Evolutionary conservation across 2,329 filamentous ascomycete genomes (phyloP).

Genomic region (Furcasterigmium sp.): DNA sequence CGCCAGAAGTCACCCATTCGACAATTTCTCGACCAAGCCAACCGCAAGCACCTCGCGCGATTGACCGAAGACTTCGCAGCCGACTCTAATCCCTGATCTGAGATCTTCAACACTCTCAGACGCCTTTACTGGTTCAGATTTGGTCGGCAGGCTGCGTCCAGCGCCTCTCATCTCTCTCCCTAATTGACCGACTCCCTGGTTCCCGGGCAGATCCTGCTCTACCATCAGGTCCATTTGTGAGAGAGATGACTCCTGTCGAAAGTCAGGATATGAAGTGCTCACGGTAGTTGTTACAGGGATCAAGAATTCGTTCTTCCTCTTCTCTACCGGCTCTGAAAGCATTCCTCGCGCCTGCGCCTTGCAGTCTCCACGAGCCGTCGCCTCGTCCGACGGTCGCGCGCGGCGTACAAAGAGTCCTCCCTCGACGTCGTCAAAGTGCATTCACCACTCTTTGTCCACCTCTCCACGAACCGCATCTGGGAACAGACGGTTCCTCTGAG

Average conservation of each 20-base stretch:
- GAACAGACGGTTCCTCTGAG: constrained; percentile 14
- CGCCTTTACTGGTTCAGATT: constrained; percentile 57
- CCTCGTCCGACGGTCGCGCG: background rate
- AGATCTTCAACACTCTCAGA: constrained; percentile 35
- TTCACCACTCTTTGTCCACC: constrained; percentile 64
- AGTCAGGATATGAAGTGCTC: constrained; percentile 4
- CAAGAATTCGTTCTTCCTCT: constrained; percentile 6
- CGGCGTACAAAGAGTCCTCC: background rate
- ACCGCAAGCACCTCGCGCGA: constrained; percentile 13
- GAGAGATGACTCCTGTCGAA: constrained; percentile 10
- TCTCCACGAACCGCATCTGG: constrained; percentile 39
- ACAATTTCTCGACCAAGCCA: constrained; percentile 17
- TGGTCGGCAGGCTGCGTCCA: constrained; percentile 15
- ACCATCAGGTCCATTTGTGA: constrained; percentile 8
- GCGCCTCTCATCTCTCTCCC: constrained; percentile 19
- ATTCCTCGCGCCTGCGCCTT: constrained; percentile 3
- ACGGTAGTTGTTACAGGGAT: background rate
- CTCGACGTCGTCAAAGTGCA: constrained; percentile 55
- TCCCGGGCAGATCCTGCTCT: background rate
- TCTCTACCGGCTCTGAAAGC: constrained; percentile 1
- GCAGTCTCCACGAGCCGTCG: no score
- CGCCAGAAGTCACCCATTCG: constrained; percentile 26
- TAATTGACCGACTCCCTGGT: constrained; percentile 6
- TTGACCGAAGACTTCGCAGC: constrained; percentile 22
- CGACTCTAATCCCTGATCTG: constrained; percentile 31